Conservation (phyloP, 768 basidiomycete species). For the Cystoderma amianthinum region DNA sequence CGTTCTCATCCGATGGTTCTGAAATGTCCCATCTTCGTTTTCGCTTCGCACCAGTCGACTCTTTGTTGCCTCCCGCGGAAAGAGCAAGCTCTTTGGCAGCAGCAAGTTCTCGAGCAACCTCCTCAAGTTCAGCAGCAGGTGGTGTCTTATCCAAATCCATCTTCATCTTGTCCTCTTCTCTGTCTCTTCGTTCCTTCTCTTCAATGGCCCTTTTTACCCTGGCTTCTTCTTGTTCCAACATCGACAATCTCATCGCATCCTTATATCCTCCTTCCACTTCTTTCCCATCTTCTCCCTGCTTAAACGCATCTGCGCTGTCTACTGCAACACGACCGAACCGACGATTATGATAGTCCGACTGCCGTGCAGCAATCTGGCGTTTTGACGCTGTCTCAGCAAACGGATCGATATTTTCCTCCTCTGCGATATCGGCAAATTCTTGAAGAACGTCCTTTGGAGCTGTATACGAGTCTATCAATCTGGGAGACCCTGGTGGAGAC, state of each 20-base stretch:
- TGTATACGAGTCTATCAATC: conserved; percentile 86
- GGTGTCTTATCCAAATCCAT: conserved; percentile 92
- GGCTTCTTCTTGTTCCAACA: conserved; percentile 89
- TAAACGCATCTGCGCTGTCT: conserved; percentile 76
- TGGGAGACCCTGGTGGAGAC: conserved; percentile 54
- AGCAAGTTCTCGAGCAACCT: conserved; percentile 63
- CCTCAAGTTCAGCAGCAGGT: conserved; percentile 72
- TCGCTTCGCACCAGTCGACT: conserved; percentile 48
- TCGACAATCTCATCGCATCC: conserved; percentile 89
- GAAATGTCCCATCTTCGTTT: conserved; percentile 79
- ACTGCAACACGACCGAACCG: conserved; percentile 81
- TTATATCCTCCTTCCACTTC: conserved; percentile 86
- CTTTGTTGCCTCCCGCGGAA: conserved; percentile 18
- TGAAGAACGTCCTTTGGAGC: conserved; percentile 90
- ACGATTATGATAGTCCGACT: conserved; percentile 92
- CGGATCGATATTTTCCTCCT: conserved; percentile 88
- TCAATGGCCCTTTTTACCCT: conserved; percentile 80
- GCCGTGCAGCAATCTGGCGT: conserved; percentile 88
- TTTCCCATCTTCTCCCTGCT: conserved; percentile 56
- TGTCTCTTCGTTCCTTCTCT: conserved; percentile 77
- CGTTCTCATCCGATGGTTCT: conserved; percentile 58
- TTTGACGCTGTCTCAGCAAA: conserved; percentile 90
- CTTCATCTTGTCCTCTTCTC: conserved; percentile 68
- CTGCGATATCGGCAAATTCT: conserved; percentile 90
- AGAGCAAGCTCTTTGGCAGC: conserved; percentile 39